Conservation (phyloP, 345 rosid genomes). For the Anacardium occidentale region DNA sequence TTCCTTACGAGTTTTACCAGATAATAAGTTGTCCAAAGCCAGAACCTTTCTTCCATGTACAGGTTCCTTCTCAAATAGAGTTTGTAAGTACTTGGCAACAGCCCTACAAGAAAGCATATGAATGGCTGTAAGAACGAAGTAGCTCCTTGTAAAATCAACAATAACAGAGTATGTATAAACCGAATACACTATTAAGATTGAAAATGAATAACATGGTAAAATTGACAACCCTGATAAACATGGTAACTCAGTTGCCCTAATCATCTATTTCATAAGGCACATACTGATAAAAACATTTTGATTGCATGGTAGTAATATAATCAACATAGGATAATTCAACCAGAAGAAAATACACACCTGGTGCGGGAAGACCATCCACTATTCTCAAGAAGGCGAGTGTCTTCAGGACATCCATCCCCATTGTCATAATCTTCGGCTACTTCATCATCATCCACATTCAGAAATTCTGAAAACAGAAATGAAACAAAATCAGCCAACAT, state of each 20-base stretch:
- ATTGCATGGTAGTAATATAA: background rate
- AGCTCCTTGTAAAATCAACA: background rate
- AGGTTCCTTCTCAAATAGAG: conserved; percentile 64
- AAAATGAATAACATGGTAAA: background rate
- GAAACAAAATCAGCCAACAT: background rate
- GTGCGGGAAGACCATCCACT: conserved; percentile 99
- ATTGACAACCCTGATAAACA: background rate
- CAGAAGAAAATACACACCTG: conserved; percentile 48
- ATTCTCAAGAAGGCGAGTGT: conserved; percentile 67
- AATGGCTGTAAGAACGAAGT: conserved; percentile 3
- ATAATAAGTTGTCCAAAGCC: conserved; percentile 62
- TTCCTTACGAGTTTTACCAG: conserved; percentile 96
- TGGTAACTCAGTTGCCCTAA: background rate
- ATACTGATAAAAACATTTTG: background rate
- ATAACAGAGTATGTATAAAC: background rate
- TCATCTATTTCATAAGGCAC: background rate
- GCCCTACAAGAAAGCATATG: conserved; percentile 50
- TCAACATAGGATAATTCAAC: background rate
- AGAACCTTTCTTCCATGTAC: conserved; percentile 54
- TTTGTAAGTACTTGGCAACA: conserved; percentile 87
- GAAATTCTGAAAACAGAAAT: conserved; percentile 52
- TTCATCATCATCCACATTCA: conserved; percentile 91
- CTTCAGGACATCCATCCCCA: conserved; percentile 54
- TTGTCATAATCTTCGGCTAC: conserved; percentile 66
- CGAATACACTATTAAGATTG: background rate